Base-by-base conservation (phyloP, 495 filamentous ascomycete species). In the Podospora tetraspora region DNA sequence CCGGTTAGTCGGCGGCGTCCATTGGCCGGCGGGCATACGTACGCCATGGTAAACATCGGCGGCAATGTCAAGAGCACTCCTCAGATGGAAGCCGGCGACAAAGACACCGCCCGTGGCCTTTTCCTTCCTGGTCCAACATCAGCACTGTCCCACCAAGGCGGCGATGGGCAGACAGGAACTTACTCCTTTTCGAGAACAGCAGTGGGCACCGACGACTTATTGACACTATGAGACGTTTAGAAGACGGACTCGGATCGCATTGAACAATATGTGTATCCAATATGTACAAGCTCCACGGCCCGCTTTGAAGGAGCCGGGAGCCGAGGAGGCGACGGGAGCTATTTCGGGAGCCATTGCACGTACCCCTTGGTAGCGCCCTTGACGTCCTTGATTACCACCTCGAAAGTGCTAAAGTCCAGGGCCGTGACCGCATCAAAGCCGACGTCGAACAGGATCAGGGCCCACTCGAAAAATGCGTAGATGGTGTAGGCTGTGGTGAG, bases 381-480 rank as follows among this genome's bases (percentile, higher is more conserved):
- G 57, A 92, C 84, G 83, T 99, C 95, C 78, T 86, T 90, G 66
- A 99, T 84, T 73, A 93, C 87, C 69, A 99, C 79, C 76, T 99
- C 94, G 75, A 99, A 90, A 25, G 87, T 88, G 57, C 89, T 86
- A 82, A 98, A 99, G 78, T 99, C 95, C 65, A 97, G 80, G n/a
- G 92, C 92, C 11, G 95, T 98, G 66, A 98, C 90, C 43, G 96
- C 93, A 82, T 99, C 95, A 79, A 98, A 99, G 19, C 86, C 94
- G 61, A 99, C 92, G 79, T 99, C 95, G 76, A 97, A 92, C 67
- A 98, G 79, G 74, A 99, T 93, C 59, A 98, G 82, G 30, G 93
- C 85, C 95, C 95, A 99, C 78, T 99, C 95, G 78, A 98, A 97
- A 81, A 99, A 97, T 61, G 95, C 88, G 78, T 99, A 99, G 56